These are phyloP conservation scores for Ascochyta pisi DNA, from an alignment of 2,329 filamentous ascomycete species.

Conservation along the genomic window DNA sequence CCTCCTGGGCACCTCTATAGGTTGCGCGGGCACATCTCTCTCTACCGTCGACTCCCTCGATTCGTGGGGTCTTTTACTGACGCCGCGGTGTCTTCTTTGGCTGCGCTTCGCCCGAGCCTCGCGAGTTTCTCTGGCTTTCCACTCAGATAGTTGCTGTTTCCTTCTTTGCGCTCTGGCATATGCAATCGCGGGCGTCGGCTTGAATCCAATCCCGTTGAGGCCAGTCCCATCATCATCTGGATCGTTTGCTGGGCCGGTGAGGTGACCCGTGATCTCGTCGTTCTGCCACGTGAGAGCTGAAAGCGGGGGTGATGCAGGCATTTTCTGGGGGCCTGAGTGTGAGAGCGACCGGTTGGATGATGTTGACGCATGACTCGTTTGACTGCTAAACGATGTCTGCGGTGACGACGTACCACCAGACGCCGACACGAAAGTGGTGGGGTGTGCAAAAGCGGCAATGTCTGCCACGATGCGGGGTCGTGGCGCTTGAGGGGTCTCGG, in stretches of 20 bases:
- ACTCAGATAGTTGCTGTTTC: conserved; percentile 65
- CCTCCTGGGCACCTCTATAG: conserved; percentile 26
- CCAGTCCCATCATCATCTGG: conserved; percentile 68
- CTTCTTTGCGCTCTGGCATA: conserved; percentile 63
- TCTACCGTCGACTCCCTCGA: conserved; percentile 41
- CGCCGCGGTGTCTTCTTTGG: conserved; percentile 55
- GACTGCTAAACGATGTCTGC: conserved; percentile 8
- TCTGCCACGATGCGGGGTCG: conserved; percentile 45
- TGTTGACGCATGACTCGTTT: conserved; percentile 1
- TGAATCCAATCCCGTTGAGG: conserved; percentile 69
- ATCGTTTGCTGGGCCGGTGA: conserved; percentile 57
- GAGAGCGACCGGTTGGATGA: conserved; percentile 18
- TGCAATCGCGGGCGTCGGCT: conserved; percentile 65
- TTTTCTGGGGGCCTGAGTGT: conserved; percentile 29
- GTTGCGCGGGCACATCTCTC: conserved; percentile 30
- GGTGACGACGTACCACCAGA: conserved; percentile 13
- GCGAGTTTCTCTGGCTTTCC: conserved; percentile 64
- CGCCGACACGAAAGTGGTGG: conserved; percentile 35
- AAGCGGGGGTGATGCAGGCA: conserved; percentile 42
- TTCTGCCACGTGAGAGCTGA: conserved; percentile 62
- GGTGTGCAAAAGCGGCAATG: conserved; percentile 40
- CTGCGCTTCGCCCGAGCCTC: conserved; percentile 65
- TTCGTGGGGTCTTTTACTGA: conserved; percentile 26
- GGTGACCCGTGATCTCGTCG: conserved; percentile 67
- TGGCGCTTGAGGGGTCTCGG: conserved; percentile 41